Base-by-base conservation (phyloP, 1,139 yeast genomes). In the Sugiyamaella grinbergsii region DNA sequence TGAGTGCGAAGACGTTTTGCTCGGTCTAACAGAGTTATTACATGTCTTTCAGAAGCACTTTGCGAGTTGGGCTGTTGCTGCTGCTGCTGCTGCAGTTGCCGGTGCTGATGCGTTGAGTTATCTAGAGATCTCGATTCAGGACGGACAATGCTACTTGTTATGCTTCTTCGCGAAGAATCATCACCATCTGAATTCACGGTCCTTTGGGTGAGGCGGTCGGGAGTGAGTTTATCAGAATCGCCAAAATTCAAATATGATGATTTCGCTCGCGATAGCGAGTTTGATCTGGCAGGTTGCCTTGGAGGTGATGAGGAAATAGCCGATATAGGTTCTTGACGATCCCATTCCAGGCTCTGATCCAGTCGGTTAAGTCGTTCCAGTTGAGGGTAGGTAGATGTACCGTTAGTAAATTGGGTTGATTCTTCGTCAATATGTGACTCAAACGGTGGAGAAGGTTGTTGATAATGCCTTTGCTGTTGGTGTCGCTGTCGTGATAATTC, bases 11-110 rank as follows among this genome's bases (percentile, higher is more conserved):
- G 41, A 11, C 57, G 52, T 15, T 54, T 54, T 1, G 62, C 56
- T 6, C 59, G 54, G 18, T 59, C 63, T 20, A 61, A 43, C 10
- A 56, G 54, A 15, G 58, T 57, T 29, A 60, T 39, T 20, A 63
- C 49, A 42, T 62, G 65, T 33, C 55, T 51, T 47, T 64, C 66
- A 5, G 66, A 63, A 2, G 58, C 54, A 16, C 59, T 54, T 34
- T 58, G 65, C 8, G 15, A 5, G 60, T 51, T 3, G 54, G 49
- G 4, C 37, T 7, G 8, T 51, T 49, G 28, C 8, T 19, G 50
- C 23, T 36, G 49, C 13, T 23, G 52, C 23, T 18, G 39, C 23
- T 37, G 49, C 3, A 7, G 42, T 15, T 32, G 51, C 32, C 4
- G 47, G 20, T 26, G 24, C 22, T 41, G 47, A 8, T 3, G 36